Evolutionary conservation across 345 rosid species (phyloP).

Genomic region (Syzygium jambos): DNA sequence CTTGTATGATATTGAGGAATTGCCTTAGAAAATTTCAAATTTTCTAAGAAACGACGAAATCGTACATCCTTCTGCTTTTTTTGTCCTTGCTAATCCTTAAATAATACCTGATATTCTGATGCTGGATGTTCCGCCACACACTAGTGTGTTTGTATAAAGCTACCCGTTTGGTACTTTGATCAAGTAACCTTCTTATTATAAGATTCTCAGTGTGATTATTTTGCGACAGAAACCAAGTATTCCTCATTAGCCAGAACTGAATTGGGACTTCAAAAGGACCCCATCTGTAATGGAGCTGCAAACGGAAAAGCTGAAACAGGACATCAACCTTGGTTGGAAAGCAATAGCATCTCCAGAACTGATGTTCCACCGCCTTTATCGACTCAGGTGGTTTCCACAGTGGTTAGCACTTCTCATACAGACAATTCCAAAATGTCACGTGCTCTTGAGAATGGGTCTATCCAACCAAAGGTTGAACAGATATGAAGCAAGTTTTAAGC

Average conservation of each 20-base stretch:
- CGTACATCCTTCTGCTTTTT: background rate
- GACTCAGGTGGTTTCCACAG: constrained; percentile 19
- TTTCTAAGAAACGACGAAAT: background rate
- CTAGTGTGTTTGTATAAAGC: background rate
- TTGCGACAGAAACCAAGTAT: constrained; percentile 58
- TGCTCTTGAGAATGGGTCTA: constrained; percentile 30
- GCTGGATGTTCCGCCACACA: background rate
- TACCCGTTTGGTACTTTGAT: background rate
- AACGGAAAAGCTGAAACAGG: constrained; percentile 35
- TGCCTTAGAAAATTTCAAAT: background rate
- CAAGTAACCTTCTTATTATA: background rate
- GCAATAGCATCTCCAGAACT: constrained; percentile 38
- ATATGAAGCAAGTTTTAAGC: background rate
- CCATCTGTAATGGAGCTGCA: constrained; percentile 21
- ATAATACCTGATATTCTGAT: background rate
- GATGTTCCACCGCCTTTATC: constrained; percentile 19
- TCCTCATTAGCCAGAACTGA: constrained; percentile 62
- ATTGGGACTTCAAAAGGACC: constrained; percentile 32
- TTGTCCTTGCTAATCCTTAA: background rate
- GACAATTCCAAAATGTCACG: constrained; percentile 26
- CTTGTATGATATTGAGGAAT: background rate
- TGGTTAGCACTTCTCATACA: constrained; percentile 9
- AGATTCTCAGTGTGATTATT: background rate
- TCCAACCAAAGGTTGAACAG: constrained; percentile 26
- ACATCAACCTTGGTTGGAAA: constrained; percentile 27